Evolutionary conservation across 1,284 basidiomycete genomes (phyloP).

Genomic region (Malassezia brasiliensis): DNA sequence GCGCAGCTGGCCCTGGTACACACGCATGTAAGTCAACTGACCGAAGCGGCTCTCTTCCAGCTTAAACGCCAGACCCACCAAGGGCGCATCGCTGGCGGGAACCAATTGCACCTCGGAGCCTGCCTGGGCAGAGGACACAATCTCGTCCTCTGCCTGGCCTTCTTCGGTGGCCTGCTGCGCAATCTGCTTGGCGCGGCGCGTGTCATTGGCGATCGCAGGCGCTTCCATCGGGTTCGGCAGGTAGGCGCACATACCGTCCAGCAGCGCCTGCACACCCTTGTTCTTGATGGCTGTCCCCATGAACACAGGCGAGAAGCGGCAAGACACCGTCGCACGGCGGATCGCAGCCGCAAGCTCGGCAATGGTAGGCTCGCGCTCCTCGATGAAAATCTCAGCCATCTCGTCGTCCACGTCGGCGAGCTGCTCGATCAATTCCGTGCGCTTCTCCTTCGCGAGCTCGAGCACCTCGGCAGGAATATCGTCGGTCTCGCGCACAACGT

Average conservation of each 20-base stretch:
- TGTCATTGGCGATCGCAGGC: conserved; percentile 70
- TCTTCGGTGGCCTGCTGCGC: conserved; percentile 30
- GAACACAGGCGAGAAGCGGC: conserved; percentile 93
- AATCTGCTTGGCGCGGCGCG: conserved; percentile 55
- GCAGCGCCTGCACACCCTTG: conserved; percentile 82
- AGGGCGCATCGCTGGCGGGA: conserved; percentile 58
- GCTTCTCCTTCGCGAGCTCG: conserved; percentile 42
- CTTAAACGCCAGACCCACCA: conserved; percentile 95
- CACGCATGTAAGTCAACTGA: conserved; percentile 97
- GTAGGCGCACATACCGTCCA: conserved; percentile 93
- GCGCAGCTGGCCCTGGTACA: conserved; percentile 88
- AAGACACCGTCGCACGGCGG: conserved; percentile 72
- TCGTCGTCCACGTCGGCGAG: conserved; percentile 93
- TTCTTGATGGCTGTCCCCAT: conserved; percentile 97
- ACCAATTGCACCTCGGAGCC: conserved; percentile 34
- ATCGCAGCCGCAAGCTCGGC: conserved; percentile 71
- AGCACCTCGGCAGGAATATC: conserved; percentile 71
- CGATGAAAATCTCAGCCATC: conserved; percentile 81
- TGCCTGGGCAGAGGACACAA: conserved; percentile 26
- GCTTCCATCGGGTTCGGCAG: conserved; percentile 80
- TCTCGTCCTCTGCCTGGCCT: conserved; percentile 26
- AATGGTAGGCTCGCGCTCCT: conserved; percentile 52
- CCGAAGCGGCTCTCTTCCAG: conserved; percentile 95
- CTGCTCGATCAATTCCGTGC: conserved; percentile 78
- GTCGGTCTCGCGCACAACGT: conserved; percentile 69